These are phyloP conservation scores for Platanus orientalis DNA, from an alignment of 164 flowering plant species.

Conservation along the genomic window DNA sequence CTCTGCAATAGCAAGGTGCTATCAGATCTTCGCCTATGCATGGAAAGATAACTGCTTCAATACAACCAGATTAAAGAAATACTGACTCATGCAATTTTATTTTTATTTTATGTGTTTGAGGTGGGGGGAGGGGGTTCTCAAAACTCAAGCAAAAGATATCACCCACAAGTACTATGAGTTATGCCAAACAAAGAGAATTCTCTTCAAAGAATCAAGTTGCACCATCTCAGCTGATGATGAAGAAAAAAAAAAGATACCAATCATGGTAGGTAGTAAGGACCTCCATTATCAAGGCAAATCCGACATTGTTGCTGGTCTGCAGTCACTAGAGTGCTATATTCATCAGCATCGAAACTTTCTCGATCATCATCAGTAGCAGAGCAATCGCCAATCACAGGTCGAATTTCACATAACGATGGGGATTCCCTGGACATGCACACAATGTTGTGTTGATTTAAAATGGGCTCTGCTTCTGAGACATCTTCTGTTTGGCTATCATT, in stretches of 20 bases:
- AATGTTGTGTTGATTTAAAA: slow-evolving; percentile 33
- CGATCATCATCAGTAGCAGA: slow-evolving; percentile 28
- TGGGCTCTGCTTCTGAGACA: slow-evolving; percentile 68
- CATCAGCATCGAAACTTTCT: slow-evolving; percentile 42
- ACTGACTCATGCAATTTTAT: too few relatives aligned
- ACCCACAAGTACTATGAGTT: background rate
- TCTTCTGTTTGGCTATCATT: slow-evolving; percentile 45
- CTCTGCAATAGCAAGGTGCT: slow-evolving; percentile 96
- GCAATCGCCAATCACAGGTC: slow-evolving; percentile 33
- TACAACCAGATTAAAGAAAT: background rate
- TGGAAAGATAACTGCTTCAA: background rate
- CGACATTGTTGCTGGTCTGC: slow-evolving; percentile 85
- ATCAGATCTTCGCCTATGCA: slow-evolving; percentile 80
- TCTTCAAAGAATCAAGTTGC: slow-evolving; percentile 1
- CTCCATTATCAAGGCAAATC: slow-evolving; percentile 92
- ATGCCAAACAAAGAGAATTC: background rate
- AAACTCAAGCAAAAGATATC: background rate
- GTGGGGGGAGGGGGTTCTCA: too few relatives aligned
- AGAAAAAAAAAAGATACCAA: slow-evolving; percentile 10
- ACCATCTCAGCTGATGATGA: slow-evolving; percentile 6
- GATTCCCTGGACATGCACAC: slow-evolving; percentile 33
- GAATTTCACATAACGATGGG: slow-evolving; percentile 61
- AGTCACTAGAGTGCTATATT: slow-evolving; percentile 44
- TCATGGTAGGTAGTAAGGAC: slow-evolving; percentile 26
- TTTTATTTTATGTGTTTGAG: background rate